Percentiles rank a stretch among this genome's conserved stretches.
Evolutionary conservation across 306 rosid species (phyloP).

Genomic region (Vicia sativa): DNA sequence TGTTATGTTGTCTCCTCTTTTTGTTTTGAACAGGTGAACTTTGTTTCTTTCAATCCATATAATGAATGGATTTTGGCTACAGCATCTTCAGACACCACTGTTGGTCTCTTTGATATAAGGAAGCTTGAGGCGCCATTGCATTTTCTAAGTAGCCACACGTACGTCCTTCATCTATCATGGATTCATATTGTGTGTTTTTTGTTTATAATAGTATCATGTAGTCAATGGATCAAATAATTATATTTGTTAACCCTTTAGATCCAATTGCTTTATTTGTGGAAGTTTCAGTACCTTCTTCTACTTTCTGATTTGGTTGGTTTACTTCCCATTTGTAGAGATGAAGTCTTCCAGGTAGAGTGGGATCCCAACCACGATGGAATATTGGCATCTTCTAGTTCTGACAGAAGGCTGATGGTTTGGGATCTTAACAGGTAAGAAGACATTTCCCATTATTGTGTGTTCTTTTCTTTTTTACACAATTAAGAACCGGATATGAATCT

Average conservation of each 20-base stretch:
- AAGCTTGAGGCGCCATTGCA: conserved; percentile 72
- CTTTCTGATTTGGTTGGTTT: conserved; percentile 11
- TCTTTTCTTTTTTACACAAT: background rate
- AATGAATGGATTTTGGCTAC: conserved; percentile 93
- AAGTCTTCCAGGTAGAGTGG: conserved; percentile 97
- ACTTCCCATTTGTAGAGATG: conserved; percentile 60
- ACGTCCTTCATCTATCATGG: conserved; percentile 33
- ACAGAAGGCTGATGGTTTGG: conserved; percentile 93
- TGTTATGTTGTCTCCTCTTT: conserved; percentile 10
- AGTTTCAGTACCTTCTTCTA: background rate
- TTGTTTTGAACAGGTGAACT: conserved; percentile 69
- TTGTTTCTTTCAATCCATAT: conserved; percentile 77
- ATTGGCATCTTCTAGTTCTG: conserved; percentile 86
- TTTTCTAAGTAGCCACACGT: conserved; percentile 80
- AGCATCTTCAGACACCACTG: conserved; percentile 86
- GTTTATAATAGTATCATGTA: background rate
- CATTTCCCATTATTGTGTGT: background rate
- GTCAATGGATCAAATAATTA: background rate
- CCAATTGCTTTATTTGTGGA: background rate
- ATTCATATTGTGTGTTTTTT: background rate
- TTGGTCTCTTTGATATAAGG: conserved; percentile 81
- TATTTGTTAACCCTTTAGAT: background rate
- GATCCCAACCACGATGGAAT: conserved; percentile 90
- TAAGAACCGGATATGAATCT: background rate
- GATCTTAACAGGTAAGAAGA: conserved; percentile 78